phyloP scores from a whole-genome alignment of 2,329 filamentous ascomycete species.

The Neopestalotiopsis clavispora region DNA sequence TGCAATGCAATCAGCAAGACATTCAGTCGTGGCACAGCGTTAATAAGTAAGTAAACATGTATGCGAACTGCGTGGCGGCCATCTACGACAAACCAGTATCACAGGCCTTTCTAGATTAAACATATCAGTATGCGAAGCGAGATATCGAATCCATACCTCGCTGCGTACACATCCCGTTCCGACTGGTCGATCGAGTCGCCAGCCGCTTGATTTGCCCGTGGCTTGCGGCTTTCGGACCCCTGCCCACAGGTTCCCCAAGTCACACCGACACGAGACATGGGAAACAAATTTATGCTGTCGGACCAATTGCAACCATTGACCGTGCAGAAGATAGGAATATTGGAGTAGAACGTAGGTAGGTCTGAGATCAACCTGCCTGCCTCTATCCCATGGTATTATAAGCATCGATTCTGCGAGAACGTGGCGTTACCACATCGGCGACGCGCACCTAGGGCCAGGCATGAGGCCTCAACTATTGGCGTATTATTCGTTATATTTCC shows the following conservation, averaged over 20 bases:
- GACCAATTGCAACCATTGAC: neutral
- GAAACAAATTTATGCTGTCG: neutral
- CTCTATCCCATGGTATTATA: too few species aligned
- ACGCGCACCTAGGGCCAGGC: neutral
- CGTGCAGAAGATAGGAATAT: neutral
- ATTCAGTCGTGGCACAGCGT: neutral
- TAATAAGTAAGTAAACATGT: neutral
- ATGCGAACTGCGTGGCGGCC: neutral
- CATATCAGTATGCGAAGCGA: neutral
- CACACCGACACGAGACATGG: conserved; percentile 7
- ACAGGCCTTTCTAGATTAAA: neutral
- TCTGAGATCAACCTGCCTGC: too few species aligned
- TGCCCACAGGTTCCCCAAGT: conserved; percentile 1
- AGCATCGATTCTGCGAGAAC: too few species aligned
- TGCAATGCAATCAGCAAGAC: neutral
- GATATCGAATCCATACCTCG: neutral
- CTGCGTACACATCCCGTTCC: neutral
- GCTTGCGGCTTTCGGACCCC: neutral
- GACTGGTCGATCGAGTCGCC: conserved; percentile 2
- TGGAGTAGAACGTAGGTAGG: neutral
- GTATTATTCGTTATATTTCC: neutral
- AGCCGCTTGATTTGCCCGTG: conserved; percentile 1
- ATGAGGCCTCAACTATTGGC: neutral
- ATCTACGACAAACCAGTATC: neutral
- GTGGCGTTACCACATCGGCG: neutral